phyloP scores from a whole-genome alignment of 2,329 filamentous ascomycete species.

The Sarocladium oryzae region DNA sequence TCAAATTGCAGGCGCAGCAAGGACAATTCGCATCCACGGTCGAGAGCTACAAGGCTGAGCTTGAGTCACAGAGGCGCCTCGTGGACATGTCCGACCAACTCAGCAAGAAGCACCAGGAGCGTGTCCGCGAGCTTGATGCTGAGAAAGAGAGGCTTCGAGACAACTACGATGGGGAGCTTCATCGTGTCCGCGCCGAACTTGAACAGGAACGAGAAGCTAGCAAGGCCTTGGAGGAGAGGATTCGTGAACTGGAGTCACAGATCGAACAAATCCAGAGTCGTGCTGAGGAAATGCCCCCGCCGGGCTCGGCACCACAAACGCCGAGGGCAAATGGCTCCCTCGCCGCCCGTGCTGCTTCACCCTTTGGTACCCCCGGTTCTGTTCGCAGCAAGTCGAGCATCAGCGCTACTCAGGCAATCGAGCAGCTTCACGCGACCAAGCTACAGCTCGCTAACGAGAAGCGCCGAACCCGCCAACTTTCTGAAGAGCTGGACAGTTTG shows the following conservation, averaged over 20 bases:
- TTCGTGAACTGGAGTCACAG: slow-evolving; percentile 45
- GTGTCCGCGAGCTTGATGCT: slow-evolving; percentile 63
- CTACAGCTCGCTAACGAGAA: slow-evolving; percentile 67
- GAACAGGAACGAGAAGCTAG: slow-evolving; percentile 46
- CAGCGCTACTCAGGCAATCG: slow-evolving; percentile 56
- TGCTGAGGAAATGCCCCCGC: slow-evolving; percentile 34
- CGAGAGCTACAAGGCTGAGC: slow-evolving; percentile 78
- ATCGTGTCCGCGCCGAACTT: slow-evolving; percentile 49
- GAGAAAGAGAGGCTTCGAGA: slow-evolving; percentile 56
- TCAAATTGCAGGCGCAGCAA: slow-evolving; percentile 77
- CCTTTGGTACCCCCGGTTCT: slow-evolving; percentile 56
- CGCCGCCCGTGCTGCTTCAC: slow-evolving; percentile 47
- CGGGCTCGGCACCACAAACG: slow-evolving; percentile 51
- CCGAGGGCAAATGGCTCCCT: slow-evolving; percentile 53
- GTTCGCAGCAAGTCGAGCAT: slow-evolving; percentile 48
- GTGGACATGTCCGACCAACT: slow-evolving; percentile 77
- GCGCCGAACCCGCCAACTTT: slow-evolving; percentile 66
- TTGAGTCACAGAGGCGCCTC: slow-evolving; percentile 73
- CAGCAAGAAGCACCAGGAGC: slow-evolving; percentile 63
- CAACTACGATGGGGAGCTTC: slow-evolving; percentile 55
- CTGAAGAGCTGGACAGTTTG: slow-evolving; percentile 76
- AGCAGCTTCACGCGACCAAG: slow-evolving; percentile 62
- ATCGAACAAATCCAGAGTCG: slow-evolving; percentile 47
- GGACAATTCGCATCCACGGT: slow-evolving; percentile 77
- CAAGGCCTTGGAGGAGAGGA: slow-evolving; percentile 39